Evolutionary conservation across 2,329 filamentous ascomycete genomes (phyloP).

Genomic region (Aspergillus ochraceus): DNA sequence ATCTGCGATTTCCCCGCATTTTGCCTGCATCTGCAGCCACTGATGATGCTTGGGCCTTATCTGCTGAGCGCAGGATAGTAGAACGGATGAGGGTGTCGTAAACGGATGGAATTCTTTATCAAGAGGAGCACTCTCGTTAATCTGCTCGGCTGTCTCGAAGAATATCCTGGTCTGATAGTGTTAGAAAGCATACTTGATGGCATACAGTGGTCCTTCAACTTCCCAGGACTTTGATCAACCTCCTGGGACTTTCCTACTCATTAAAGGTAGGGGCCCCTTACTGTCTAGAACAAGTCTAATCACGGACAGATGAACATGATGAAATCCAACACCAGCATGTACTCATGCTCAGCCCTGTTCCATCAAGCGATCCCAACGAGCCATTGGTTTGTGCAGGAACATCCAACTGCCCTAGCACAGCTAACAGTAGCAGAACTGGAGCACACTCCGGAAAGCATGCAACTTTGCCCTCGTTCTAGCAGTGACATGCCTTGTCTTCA

Average conservation of each 20-base stretch:
- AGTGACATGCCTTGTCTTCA: conserved; percentile 46
- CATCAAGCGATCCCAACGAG: conserved; percentile 40
- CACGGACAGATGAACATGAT: conserved; percentile 2
- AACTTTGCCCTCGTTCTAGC: conserved; percentile 46
- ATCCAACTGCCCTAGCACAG: too few relatives aligned
- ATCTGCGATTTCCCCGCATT: too few relatives aligned
- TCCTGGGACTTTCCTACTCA: conserved; percentile 28
- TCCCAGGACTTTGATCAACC: conserved; percentile 11
- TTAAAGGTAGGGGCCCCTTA: conserved; percentile 16
- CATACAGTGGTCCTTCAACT: not conserved
- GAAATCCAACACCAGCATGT: conserved; percentile 7
- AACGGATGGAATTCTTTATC: too few relatives aligned
- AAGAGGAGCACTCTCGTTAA: too few relatives aligned
- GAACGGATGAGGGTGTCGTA: too few relatives aligned
- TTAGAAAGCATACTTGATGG: conserved; percentile 11
- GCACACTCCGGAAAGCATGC: conserved; percentile 38
- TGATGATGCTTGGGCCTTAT: too few relatives aligned
- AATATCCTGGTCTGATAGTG: too few relatives aligned
- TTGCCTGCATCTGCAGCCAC: too few relatives aligned
- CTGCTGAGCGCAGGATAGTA: too few relatives aligned
- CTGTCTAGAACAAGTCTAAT: not conserved
- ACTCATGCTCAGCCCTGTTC: conserved; percentile 38
- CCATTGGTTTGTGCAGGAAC: conserved; percentile 27
- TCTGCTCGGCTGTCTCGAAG: too few relatives aligned
- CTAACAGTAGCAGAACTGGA: conserved; percentile 43